Percentiles rank a stretch among this genome's conserved stretches.
Evolutionary conservation across 176 grass and related monocot genomes (phyloP).

Genomic region (Puya raimondii): DNA sequence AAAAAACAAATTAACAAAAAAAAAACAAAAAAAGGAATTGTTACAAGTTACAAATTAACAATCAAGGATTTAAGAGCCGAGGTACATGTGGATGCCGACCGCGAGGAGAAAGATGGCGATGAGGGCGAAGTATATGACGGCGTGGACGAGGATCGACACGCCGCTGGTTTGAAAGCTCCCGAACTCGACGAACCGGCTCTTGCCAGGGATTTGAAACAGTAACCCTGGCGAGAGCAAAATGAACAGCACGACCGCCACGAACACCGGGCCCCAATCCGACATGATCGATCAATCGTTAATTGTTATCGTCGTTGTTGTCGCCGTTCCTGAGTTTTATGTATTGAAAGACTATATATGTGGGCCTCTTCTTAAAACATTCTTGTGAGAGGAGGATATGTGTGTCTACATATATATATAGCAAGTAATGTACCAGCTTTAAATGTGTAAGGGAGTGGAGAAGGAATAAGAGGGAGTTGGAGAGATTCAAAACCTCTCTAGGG

Average conservation of each 20-base stretch:
- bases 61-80: slow-evolving; percentile 17
- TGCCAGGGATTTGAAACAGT: slow-evolving; percentile 56
- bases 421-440: no score
- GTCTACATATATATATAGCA: no score
- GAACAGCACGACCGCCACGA: slow-evolving; percentile 52
- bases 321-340: no score
- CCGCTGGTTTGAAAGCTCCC: slow-evolving; percentile 66
- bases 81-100: slow-evolving; percentile 35
- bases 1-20: no score
- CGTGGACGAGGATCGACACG: slow-evolving; percentile 46
- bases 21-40: no score
- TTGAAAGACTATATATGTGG: no score
- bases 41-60: no score
- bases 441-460: background rate
- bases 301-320: no score
- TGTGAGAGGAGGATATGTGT: no score
- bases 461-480: background rate
- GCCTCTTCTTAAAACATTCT: no score
- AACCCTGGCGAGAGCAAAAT: slow-evolving; percentile 55
- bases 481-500: background rate
- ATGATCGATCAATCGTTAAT: slow-evolving; percentile 12
- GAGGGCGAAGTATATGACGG: slow-evolving; percentile 43
- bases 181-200: slow-evolving; percentile 40
- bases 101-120: slow-evolving; percentile 42
- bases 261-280: slow-evolving; percentile 68